Base-by-base conservation (phyloP, 495 filamentous ascomycete species). In the Penicillium canescens region DNA sequence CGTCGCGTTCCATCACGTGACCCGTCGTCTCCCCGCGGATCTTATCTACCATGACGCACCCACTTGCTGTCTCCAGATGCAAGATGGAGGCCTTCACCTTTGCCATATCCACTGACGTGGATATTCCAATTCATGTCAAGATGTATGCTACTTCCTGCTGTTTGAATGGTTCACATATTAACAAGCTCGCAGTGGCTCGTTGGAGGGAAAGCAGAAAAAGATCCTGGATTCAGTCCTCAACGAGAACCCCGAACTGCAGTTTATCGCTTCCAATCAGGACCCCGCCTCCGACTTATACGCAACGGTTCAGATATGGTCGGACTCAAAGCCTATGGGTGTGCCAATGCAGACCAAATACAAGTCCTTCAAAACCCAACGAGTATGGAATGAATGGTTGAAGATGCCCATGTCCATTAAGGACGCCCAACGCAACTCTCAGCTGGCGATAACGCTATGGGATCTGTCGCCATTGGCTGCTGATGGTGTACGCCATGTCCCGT, bases 381-480 rank as follows among this genome's bases (percentile, higher is more conserved):
- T 74, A 62, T 99, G 94, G 94, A 92, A 93, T 65, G 94, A 99
- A 74, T 99, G 95, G 95, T 81, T 99, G 24, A 83, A 84, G 10
- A 71, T 99, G 42, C 93, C 95, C 11, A 83, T 96, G 61, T 80
- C 79, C 2, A 91, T 96, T 57, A 85, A 89, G 41, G 85, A 86
- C 43, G 80, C 93, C 3, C 91, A 92, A 18, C 72, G 87, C 24
- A 86, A 85, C 52, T 82, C 91, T 2, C 89, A 91, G 61, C 79
- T 99, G 26, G 94, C 95, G 10, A 89, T 99, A 41, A 99, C 94
- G 10, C 72, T 97, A 48, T 97, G 94, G 95, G 94, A 99, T 63
- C 68, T 98, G 20, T 94, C 90, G 6, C 91, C 92, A 4, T 82
- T 86, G 16, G 84, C 85, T 26, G 82, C 85, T 33, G 70, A 82